These are phyloP conservation scores for Kwoniella botswanensis DNA, from an alignment of 768 basidiomycete genomes.

Conservation along the genomic window DNA sequence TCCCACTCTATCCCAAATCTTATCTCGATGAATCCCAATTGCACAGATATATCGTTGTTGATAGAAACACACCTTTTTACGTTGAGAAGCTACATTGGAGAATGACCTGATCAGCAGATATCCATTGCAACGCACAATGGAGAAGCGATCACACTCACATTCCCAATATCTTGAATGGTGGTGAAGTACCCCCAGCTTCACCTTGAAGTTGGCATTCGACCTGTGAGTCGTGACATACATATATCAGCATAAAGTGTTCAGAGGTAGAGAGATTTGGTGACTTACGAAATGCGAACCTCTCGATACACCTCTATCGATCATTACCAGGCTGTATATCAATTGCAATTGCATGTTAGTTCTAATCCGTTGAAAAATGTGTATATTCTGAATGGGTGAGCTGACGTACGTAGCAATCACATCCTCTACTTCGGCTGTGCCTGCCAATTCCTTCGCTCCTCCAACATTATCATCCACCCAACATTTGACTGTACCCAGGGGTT, in stretches of 20 bases:
- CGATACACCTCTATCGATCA: conserved; percentile 86
- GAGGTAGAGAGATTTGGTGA: neutral
- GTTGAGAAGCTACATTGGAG: conserved; percentile 14
- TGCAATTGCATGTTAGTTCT: neutral
- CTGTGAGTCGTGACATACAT: conserved; percentile 8
- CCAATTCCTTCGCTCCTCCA: conserved; percentile 72
- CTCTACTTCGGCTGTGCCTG: conserved; percentile 73
- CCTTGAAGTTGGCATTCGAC: conserved; percentile 86
- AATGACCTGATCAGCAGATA: neutral
- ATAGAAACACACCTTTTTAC: neutral
- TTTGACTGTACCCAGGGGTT: conserved; percentile 67
- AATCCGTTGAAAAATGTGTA: too few species aligned
- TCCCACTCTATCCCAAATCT: neutral
- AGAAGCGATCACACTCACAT: conserved; percentile 66
- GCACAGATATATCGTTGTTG: neutral
- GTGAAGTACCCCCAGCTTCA: conserved; percentile 79
- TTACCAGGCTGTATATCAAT: conserved; percentile 65
- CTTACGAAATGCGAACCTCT: conserved; percentile 80
- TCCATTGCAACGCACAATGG: neutral
- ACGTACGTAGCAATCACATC: conserved; percentile 73
- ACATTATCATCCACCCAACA: conserved; percentile 99
- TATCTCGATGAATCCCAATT: neutral
- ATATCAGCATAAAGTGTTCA: neutral
- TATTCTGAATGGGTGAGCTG: neutral
- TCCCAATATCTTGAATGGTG: conserved; percentile 87